Conservation (phyloP, 2,329 filamentous ascomycete genomes). For the Botrytis medusae region DNA sequence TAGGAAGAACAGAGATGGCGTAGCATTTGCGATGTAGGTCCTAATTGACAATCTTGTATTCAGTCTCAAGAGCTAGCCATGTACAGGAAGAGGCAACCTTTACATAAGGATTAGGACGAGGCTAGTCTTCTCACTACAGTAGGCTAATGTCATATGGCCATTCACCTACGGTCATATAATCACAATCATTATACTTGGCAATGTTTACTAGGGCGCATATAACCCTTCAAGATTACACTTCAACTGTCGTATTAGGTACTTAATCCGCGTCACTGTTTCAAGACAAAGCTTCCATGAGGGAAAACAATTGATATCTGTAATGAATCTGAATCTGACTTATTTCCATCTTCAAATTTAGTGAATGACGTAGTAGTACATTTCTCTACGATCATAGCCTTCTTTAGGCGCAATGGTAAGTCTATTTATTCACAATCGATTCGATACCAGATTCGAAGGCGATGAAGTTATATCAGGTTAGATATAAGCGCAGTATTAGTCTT, state of each 20-base stretch:
- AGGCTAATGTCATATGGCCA: background rate
- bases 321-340: background rate
- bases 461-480: background rate
- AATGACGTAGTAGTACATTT: background rate
- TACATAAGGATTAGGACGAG: background rate
- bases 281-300: background rate
- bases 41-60: background rate
- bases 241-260: background rate
- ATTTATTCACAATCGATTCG: background rate
- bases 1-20: background rate
- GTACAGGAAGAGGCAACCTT: too few species aligned
- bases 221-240: background rate
- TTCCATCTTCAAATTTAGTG: background rate
- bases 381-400: too few species aligned
- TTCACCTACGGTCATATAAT: background rate
- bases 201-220: background rate
- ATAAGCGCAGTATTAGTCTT: background rate
- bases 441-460: background rate
- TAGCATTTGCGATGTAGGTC: background rate
- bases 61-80: background rate
- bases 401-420: background rate
- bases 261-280: background rate
- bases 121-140: background rate
- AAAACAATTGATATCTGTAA: background rate
- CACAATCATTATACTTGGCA: background rate